Conservation (phyloP, 805 yeast genomes). For the Priceomyces haplophilus region DNA sequence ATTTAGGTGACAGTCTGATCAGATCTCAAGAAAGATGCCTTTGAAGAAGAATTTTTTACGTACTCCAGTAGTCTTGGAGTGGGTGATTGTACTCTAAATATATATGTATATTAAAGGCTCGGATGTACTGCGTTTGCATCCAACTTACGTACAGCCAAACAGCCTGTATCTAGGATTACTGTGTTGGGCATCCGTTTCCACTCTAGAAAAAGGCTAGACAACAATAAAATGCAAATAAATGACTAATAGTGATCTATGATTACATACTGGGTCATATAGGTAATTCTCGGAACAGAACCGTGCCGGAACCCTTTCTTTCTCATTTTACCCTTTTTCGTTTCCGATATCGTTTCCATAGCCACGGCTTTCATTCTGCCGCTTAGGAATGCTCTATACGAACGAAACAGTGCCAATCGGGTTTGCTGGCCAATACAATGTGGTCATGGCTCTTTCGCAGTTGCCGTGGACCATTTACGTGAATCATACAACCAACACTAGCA, state of each 20-base stretch:
- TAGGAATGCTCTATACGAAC: slow-evolving; percentile 1
- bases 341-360: too few relatives aligned
- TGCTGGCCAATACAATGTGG: slow-evolving; percentile 3
- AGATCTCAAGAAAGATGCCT: too few relatives aligned
- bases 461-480: slow-evolving; percentile 32
- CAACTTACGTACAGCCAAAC: too few relatives aligned
- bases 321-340: not conserved
- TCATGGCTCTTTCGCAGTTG: slow-evolving; percentile 9
- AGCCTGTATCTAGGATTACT: not conserved
- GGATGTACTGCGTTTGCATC: too few relatives aligned
- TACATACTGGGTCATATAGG: not conserved
- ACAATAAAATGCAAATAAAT: not conserved
- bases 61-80: too few relatives aligned
- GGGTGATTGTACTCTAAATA: too few relatives aligned
- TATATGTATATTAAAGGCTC: too few relatives aligned
- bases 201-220: not conserved
- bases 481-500: slow-evolving; percentile 16
- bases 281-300: not conserved
- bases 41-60: too few relatives aligned
- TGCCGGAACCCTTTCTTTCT: slow-evolving; percentile 1
- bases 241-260: slow-evolving; percentile 1
- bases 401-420: slow-evolving; percentile 3
- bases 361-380: not conserved
- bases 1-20: too few relatives aligned
- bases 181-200: not conserved